Evolutionary conservation across 257 asterid species (phyloP), one percentile per base, ranked within the genome.

Genomic region (Dorcoceras hygrometricum): DNA sequence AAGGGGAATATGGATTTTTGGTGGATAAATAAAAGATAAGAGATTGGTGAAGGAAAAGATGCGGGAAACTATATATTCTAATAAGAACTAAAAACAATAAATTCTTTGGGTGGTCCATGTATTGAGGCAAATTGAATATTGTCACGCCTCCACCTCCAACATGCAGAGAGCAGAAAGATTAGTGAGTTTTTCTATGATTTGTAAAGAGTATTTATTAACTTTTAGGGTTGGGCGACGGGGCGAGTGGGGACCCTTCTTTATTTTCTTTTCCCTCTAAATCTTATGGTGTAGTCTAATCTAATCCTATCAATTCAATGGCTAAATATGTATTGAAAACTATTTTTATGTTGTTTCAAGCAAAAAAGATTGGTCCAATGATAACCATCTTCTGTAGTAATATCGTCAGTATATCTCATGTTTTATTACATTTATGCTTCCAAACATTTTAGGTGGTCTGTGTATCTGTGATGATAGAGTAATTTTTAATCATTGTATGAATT

Each of bases 121-220:
- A 46, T 16, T 29, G 57, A 39, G 16, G 59, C 67, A 59, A 59
- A 58, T 69, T 69, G 67, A 69, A 43, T 69, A 69, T 59, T 69
- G 61, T 69, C 73, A 69, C 67, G 67, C 65, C 59, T 23, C 50
- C 54, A 60, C 46, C 65, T 60, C 65, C 65, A 60, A 46, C 54
- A 46, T 46, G 54, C 54, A 46, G 54, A 16, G 54, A 16, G 54
- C 54, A 46, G 54, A 46, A 46, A 46, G 20, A 46, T 46, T 46
- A 14, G 20, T 5, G 54, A 46, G 22, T 16, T 46, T 46, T 46
- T 46, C 20, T 46, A 46, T 46, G 53, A 14, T 43, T 43, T 43
- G 8, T 16, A 14, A n/a, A 43, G 19, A 14, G 53, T 8, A 43
- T 43, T 43, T 43, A 43, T 43, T 16, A 14, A 39, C n/a, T 12